Evolutionary conservation across 192 early-diverging fungal species (phyloP).

Genomic region (Coemansia sp.): DNA sequence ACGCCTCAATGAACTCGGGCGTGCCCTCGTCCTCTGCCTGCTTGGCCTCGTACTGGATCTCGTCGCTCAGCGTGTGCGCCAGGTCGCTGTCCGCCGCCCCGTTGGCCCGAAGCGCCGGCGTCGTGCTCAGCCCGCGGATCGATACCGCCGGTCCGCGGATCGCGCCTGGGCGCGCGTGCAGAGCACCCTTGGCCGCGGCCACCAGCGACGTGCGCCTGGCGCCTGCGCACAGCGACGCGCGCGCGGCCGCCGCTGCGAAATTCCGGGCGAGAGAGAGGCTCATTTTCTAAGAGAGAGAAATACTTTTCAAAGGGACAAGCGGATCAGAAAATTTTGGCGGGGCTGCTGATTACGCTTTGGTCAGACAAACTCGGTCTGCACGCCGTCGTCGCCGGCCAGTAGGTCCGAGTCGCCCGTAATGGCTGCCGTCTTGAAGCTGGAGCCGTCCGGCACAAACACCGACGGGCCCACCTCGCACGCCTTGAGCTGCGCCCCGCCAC

Average conservation of each 20-base stretch:
- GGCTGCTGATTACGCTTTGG: neutral
- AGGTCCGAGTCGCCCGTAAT: slow-evolving; percentile 2
- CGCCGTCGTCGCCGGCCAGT: slow-evolving; percentile 10
- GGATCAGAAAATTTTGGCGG: no score
- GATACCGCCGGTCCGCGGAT: neutral
- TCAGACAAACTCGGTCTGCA: slow-evolving; percentile 17
- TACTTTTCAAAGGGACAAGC: no score
- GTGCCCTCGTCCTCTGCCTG: slow-evolving; percentile 51
- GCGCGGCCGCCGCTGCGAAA: slow-evolving; percentile 7
- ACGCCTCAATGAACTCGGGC: slow-evolving; percentile 70
- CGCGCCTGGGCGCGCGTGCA: neutral
- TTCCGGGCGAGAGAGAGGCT: slow-evolving; percentile 18
- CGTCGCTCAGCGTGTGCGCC: slow-evolving; percentile 62
- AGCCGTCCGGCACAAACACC: slow-evolving; percentile 11
- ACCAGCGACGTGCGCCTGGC: neutral
- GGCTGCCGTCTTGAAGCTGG: slow-evolving; percentile 3
- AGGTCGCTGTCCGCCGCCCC: slow-evolving; percentile 63
- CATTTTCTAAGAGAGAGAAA: slow-evolving; percentile 14
- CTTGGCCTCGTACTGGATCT: slow-evolving; percentile 67
- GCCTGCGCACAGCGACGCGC: neutral
- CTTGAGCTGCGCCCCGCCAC: slow-evolving; percentile 69
- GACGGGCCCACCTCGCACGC: slow-evolving; percentile 68
- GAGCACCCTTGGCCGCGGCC: neutral
- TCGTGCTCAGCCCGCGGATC: slow-evolving; percentile 31
- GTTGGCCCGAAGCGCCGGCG: slow-evolving; percentile 20